phyloP scores from a whole-genome alignment of 139 green algal genomes.

The Chlorella sp. region DNA sequence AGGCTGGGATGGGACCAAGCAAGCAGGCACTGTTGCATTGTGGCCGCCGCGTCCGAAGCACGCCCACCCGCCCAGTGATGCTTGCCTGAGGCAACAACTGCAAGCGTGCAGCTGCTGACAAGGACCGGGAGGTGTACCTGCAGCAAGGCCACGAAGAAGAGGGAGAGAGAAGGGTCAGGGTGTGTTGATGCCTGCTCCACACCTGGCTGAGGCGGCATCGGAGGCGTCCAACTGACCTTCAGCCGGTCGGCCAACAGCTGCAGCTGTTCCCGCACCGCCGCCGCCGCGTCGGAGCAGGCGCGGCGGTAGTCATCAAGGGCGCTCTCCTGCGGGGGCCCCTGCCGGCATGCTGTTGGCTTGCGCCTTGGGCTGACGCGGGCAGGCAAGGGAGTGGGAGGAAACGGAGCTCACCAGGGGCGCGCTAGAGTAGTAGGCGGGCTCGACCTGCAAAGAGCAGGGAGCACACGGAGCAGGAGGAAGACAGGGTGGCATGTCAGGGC shows the following conservation, averaged over 20 bases:
- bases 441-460: conserved; percentile 19
- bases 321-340: too few species aligned
- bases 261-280: conserved; percentile 41
- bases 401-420: conserved; percentile 37
- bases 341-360: too few species aligned
- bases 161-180: too few species aligned
- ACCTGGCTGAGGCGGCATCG: too few species aligned
- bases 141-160: too few species aligned
- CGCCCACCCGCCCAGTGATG: not conserved
- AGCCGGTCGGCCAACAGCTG: conserved; percentile 38
- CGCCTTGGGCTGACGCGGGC: too few species aligned
- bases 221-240: conserved; percentile 21
- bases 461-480: not conserved
- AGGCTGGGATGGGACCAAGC: not conserved
- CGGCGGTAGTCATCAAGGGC: conserved; percentile 54
- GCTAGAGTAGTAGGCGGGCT: conserved; percentile 32
- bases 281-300: conserved; percentile 34
- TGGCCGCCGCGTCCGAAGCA: not conserved
- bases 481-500: too few species aligned
- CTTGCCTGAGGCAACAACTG: too few species aligned
- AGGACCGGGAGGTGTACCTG: too few species aligned
- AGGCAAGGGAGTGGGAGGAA: too few species aligned
- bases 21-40: not conserved
- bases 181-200: too few species aligned
- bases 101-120: too few species aligned